Conservation (phyloP, 805 yeast species). For the Ogataea trehalophila region DNA sequence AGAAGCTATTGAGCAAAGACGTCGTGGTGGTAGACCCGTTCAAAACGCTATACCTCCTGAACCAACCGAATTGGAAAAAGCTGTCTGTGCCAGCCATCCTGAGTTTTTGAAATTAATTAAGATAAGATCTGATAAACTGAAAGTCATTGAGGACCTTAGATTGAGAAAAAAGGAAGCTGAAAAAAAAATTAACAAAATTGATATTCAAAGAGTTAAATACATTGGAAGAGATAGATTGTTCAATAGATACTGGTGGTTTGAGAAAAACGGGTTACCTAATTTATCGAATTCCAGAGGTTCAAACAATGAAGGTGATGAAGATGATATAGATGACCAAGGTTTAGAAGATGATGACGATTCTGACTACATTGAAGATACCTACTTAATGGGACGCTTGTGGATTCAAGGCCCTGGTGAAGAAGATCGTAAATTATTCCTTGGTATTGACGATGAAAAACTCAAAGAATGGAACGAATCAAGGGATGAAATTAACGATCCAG, state of each 20-base stretch:
- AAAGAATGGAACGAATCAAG: constrained; percentile 21
- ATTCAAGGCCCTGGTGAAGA: constrained; percentile 77
- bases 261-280: constrained; percentile 71
- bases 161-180: constrained; percentile 51
- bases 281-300: constrained; percentile 22
- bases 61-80: constrained; percentile 32
- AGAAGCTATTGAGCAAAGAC: constrained; percentile 20
- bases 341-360: constrained; percentile 42
- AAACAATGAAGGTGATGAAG: constrained; percentile 32
- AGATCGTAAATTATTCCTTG: constrained; percentile 31
- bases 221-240: constrained; percentile 80
- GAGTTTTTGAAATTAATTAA: constrained; percentile 41
- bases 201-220: constrained; percentile 68
- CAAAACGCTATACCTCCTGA: constrained; percentile 24
- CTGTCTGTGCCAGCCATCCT: constrained; percentile 36
- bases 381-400: constrained; percentile 36
- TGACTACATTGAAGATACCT: constrained; percentile 51
- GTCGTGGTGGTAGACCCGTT: constrained; percentile 24
- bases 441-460: constrained; percentile 36
- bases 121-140: constrained; percentile 37
- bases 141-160: constrained; percentile 42
- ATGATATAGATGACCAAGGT: constrained; percentile 32
- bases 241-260: constrained; percentile 96
- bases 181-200: constrained; percentile 58
- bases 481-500: constrained; percentile 1